phyloP scores from a whole-genome alignment of 495 filamentous ascomycete species.

The Astrocystis sublimbata region DNA sequence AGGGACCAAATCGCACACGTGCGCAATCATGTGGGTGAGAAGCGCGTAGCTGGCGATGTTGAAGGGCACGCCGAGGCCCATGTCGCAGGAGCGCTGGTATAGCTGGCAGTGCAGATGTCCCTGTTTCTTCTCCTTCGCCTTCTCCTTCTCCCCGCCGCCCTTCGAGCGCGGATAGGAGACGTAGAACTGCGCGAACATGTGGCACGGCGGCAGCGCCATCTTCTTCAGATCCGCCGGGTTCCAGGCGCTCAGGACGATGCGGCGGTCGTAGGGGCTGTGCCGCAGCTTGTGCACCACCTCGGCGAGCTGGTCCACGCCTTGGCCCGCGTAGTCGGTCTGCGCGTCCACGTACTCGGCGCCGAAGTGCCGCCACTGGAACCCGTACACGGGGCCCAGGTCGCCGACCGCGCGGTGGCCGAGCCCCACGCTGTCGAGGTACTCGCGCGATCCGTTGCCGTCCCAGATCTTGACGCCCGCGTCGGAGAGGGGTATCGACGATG shows the following conservation, averaged over 20 bases:
- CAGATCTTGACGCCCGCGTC: slow-evolving; percentile 89
- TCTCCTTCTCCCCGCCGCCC: slow-evolving; percentile 28
- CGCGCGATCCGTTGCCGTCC: slow-evolving; percentile 94
- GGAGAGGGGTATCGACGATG: slow-evolving; percentile 72
- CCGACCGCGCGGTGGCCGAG: slow-evolving; percentile 76
- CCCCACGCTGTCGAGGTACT: slow-evolving; percentile 81
- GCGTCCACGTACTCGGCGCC: slow-evolving; percentile 83
- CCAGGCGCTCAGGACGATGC: slow-evolving; percentile 91
- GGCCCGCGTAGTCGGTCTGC: slow-evolving; percentile 77
- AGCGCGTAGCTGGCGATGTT: slow-evolving; percentile 95
- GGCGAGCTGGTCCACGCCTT: slow-evolving; percentile 90
- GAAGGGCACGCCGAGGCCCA: slow-evolving; percentile 96
- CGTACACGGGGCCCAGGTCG: slow-evolving; percentile 94
- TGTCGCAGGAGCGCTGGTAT: slow-evolving; percentile 94
- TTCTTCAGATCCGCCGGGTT: slow-evolving; percentile 81
- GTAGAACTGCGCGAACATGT: slow-evolving; percentile 99
- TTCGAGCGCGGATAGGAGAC: slow-evolving; percentile 68
- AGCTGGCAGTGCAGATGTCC: slow-evolving; percentile 80
- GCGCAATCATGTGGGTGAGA: slow-evolving; percentile 90
- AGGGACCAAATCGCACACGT: slow-evolving; percentile 77
- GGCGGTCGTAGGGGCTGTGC: slow-evolving; percentile 79
- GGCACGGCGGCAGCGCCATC: slow-evolving; percentile 96
- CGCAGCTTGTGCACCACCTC: slow-evolving; percentile 81
- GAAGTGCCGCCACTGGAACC: slow-evolving; percentile 99
- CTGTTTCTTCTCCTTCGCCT: slow-evolving; percentile 41